Base-by-base conservation (phyloP, 176 grass and related monocot species). In the Musa acuminata region DNA sequence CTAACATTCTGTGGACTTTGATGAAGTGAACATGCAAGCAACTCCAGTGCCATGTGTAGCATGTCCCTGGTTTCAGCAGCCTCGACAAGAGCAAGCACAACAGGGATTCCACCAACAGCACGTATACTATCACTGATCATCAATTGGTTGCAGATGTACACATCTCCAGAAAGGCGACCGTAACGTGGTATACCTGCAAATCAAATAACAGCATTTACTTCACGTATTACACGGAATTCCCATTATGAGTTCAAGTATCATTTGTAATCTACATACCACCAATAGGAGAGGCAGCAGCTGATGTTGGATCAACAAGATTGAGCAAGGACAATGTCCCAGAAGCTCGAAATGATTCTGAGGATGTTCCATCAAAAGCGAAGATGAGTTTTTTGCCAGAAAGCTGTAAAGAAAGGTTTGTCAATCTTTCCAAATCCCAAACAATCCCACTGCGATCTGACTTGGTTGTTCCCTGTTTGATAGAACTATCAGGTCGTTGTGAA, bases 281-380 rank as follows among this genome's bases (percentile, higher is more conserved):
- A 84, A 60, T n/a, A 60, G 57, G 57, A 0, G 62, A 65, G 25
- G 63, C 63, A 65, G 63, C 63, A 82, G 96, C 96, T 67, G 96
- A 94, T 67, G 84, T 89, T 80, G 96, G 96, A 80, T 99, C 96
- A 13, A 99, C 90, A 81, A 99, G 91, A 77, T 99, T 99, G 82
- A 99, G 74, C 73, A 99, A 85, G 9, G 96, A 99, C 72, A 89
- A 77, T 63, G 96, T 99, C 49, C 96, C 96, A 67, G 96, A 99
- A 82, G 90, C 87, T 50, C 96, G 88, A 84, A 91, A 93, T 84
- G 88, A 86, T 75, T 99, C 96, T 73, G 96, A 99, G 58, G 88
- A 87, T 80, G 91, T 99, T 66, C 96, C 96, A 86, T 99, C 96
- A 89, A 99, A 99, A n/a, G 88, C 88, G 82, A 99, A 99, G 82